phyloP scores from a whole-genome alignment of 441 rosid genomes.

The Omphalea diandra region DNA sequence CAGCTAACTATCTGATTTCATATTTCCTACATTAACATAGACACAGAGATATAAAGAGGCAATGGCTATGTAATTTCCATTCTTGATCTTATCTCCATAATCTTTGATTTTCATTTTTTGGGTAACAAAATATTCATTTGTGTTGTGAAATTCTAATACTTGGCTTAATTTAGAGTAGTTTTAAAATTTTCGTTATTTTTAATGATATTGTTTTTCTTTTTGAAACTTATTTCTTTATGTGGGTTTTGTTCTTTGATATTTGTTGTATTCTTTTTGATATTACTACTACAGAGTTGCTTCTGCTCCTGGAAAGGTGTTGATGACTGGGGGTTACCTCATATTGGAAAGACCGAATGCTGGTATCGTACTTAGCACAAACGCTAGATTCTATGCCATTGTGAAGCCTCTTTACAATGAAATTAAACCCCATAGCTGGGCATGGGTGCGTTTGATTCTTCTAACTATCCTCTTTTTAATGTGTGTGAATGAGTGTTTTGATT shows the following conservation, averaged over 20 bases:
- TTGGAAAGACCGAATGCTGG: constrained; percentile 96
- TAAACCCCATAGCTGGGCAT: constrained; percentile 77
- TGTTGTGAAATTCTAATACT: neutral
- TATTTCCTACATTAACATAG: too few species aligned
- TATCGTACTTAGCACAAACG: constrained; percentile 73
- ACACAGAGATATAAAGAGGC: too few species aligned
- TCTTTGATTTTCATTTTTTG: neutral
- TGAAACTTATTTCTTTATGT: neutral
- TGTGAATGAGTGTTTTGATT: neutral
- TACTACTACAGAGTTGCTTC: constrained; percentile 68
- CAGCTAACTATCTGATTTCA: neutral
- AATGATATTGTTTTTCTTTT: neutral
- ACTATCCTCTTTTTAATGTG: neutral
- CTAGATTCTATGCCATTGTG: constrained; percentile 86
- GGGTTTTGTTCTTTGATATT: neutral
- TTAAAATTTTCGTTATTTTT: neutral
- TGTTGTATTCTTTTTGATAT: neutral
- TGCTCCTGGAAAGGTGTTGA: constrained; percentile 96
- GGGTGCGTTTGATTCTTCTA: constrained; percentile 53
- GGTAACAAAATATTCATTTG: neutral
- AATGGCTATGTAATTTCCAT: constrained; percentile 28
- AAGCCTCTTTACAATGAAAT: constrained; percentile 65
- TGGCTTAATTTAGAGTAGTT: neutral
- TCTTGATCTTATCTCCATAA: neutral
- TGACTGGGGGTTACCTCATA: constrained; percentile 91